These are phyloP conservation scores for Glonium stellatum DNA, from an alignment of 495 filamentous ascomycete genomes.

Conservation along the genomic window DNA sequence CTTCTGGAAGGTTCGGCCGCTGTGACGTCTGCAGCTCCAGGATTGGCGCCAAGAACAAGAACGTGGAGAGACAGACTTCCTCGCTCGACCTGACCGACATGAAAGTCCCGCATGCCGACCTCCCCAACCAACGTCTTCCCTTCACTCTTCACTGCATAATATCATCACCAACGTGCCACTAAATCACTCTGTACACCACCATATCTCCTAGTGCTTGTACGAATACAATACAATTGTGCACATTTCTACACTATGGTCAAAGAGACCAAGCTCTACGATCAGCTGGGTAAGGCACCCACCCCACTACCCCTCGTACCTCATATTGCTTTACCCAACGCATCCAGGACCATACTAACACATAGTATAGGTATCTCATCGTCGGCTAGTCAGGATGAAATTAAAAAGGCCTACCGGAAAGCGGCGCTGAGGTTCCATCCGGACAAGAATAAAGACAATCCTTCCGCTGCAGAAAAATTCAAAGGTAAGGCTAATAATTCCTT, in stretches of 20 bases:
- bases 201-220: not conserved
- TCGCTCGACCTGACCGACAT: not conserved
- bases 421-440: slow-evolving; percentile 93
- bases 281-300: slow-evolving; percentile 30
- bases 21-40: not conserved
- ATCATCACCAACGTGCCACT: too few relatives aligned
- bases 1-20: slow-evolving; percentile 1
- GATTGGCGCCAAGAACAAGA: not conserved
- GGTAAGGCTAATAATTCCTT: slow-evolving; percentile 43
- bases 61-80: not conserved
- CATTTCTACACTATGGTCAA: slow-evolving; percentile 32
- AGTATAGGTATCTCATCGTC: slow-evolving; percentile 57
- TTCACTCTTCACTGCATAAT: not conserved
- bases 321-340: not conserved
- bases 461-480: slow-evolving; percentile 75
- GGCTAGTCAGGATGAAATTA: slow-evolving; percentile 87
- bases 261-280: slow-evolving; percentile 42
- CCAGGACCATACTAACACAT: not conserved
- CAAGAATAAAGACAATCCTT: slow-evolving; percentile 89
- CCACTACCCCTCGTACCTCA: slow-evolving; percentile 4
- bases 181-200: not conserved
- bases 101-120: slow-evolving; percentile 4
- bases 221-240: not conserved
- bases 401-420: slow-evolving; percentile 74
- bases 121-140: not conserved